Evolutionary conservation across 192 early-diverging fungal genomes (phyloP), one percentile per base, ranked within the genome.

Genomic region (Funneliformis geosporum): DNA sequence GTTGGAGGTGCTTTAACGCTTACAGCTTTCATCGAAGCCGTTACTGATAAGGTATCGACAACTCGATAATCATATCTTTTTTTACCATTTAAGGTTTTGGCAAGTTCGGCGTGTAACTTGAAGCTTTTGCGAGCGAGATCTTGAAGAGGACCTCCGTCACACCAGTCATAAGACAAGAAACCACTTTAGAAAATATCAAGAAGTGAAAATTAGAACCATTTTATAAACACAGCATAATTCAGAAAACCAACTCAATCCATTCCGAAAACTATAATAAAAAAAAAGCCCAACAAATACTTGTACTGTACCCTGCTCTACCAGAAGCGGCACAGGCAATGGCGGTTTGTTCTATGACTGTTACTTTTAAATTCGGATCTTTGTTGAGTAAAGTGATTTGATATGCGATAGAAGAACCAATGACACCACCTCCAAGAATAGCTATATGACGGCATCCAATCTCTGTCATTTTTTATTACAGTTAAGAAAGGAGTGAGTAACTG

Each of bases 121-220:
- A 84, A 88, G 8, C 86, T 87, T 70, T 81, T 80, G n/a, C 75
- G 66, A 0, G 86, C 76, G 5, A 87, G 46, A 50, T 81, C 79
- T 39, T 79, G 81, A 14, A 75, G 64, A 3, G 77, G 79, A 42
- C 69, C 76, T n/a, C 75, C 74, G 67, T 83, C 85, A 62, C 76
- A 82, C 86, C 86, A 87, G 72, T 87, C 81, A 60, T 76, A 76
- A 50, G 86, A 79, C 21, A 88, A 75, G 71, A 88, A 88, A 23
- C 87, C 87, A 70, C 87, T 78, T 42, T 46, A 68, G 18, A 18
- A 21, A 18, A 40, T 33, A 40, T 68, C 38, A 39, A 39, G 21
- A 39, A 44, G 39, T 21, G 27, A 12, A 42, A 43, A 76, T 25
- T 59, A 42, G 60, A 11, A 55, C 42, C 27, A 11, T 40, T 60